Percentiles rank a stretch among this genome's conserved stretches.
phyloP scores from a whole-genome alignment of 192 early-diverging fungal genomes.

The Mortierella claussenii region DNA sequence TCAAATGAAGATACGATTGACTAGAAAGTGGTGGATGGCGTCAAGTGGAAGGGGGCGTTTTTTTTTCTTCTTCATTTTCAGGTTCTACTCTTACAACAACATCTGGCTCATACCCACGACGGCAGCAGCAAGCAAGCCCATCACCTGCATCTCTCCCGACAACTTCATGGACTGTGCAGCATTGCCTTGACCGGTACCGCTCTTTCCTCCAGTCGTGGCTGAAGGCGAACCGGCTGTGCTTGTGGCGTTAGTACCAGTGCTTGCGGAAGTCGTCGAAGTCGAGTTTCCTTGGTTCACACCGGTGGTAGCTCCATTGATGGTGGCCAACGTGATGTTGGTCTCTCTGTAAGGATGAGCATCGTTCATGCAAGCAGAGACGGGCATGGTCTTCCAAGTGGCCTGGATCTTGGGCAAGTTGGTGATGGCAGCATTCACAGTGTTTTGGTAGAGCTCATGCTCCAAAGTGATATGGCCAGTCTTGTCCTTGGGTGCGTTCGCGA shows the following conservation, averaged over 20 bases:
- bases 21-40: too few relatives aligned
- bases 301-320: constrained; percentile 24
- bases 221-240: neutral
- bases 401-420: constrained; percentile 50
- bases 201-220: neutral
- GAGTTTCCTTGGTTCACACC: constrained; percentile 10
- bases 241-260: neutral
- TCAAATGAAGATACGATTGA: too few relatives aligned
- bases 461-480: constrained; percentile 55
- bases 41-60: too few relatives aligned
- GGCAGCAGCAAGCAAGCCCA: neutral
- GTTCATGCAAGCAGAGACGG: constrained; percentile 48
- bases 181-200: neutral
- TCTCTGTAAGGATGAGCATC: constrained; percentile 54
- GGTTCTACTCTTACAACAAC: neutral
- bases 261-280: neutral
- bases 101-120: neutral
- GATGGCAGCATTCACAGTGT: constrained; percentile 58
- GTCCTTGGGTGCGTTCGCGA: constrained; percentile 48
- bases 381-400: constrained; percentile 42
- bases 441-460: constrained; percentile 59
- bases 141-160: neutral
- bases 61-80: too few relatives aligned
- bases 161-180: neutral
- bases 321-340: constrained; percentile 24